Evolutionary conservation across 345 rosid species (phyloP), one percentile per base, ranked within the genome.

Genomic region (Odontarrhena argentea): DNA sequence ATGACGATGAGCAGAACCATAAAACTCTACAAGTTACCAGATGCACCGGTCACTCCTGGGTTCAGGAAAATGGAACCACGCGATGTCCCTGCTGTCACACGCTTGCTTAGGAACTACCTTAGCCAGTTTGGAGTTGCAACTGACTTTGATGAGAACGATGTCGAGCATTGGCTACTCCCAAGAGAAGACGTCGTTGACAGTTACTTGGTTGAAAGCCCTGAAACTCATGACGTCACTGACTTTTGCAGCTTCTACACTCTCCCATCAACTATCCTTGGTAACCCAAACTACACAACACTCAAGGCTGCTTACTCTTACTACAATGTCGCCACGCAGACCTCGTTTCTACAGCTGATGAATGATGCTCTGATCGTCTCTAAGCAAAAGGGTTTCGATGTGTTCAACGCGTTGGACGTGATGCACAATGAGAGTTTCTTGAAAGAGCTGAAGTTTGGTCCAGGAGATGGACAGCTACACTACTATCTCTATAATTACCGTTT

Each of bases 1-100:
- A 89, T 92, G 98, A 92, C 98, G 5, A 92, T 92, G 98, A 92
- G 96, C 77, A 79, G 96, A 67, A 86, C 96, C 51, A 92, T 92
- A 9, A 89, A 89, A 43, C 93, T 92, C 35, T 92, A 89, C 81
- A 87, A 86, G 81, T 35, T 92, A 50, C 89, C 93, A 1, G 89
- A 86, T 46, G 69, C 93, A n/a, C 88, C 96, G 0, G 68, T 64
- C 18, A 89, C 98, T 42, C 91, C 87, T 11, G 98, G 98, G 1
- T 86, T 92, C 82, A 81, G 98, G 62, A 85, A 84, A 78, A 87
- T 92, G 98, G 91, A 87, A 77, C 85, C 75, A 26, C 80, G 79
- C 1, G 98, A 92, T 76, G 87, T 92, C 49, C 95, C 98, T 47
- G 91, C 96, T 60, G 96, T 92, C 40, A 87, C 98, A 0, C 63